phyloP scores from a whole-genome alignment of 1,284 basidiomycete genomes.

The Ceratobasidium theobromae region DNA sequence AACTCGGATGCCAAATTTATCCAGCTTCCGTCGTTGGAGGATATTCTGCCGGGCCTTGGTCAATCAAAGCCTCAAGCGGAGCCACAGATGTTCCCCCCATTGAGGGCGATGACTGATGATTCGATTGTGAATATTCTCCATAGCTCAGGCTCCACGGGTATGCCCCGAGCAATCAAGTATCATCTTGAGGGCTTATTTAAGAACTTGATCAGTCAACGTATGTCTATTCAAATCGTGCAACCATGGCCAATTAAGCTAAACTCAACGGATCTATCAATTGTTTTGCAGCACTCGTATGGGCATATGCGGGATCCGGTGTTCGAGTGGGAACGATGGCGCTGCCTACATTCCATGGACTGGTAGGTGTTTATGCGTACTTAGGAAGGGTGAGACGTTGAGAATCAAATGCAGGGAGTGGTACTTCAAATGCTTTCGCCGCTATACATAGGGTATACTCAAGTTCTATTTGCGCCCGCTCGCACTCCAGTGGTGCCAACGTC shows the following conservation, averaged over 20 bases:
- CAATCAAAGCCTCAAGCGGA: neutral
- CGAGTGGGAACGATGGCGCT: constrained; percentile 1
- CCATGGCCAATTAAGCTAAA: neutral
- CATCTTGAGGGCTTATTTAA: constrained; percentile 8
- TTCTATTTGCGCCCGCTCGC: constrained; percentile 28
- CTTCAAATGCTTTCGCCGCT: neutral
- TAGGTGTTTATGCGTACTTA: neutral
- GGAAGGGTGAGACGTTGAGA: too few relatives aligned
- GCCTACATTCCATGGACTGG: neutral
- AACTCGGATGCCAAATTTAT: neutral
- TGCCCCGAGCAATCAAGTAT: neutral
- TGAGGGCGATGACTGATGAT: neutral
- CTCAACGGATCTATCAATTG: neutral
- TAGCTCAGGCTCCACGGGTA: constrained; percentile 15
- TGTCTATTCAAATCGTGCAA: too few relatives aligned
- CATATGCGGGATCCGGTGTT: neutral
- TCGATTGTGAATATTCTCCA: neutral
- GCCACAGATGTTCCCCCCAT: neutral
- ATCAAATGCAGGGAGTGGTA: neutral
- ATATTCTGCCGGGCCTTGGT: neutral
- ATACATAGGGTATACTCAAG: neutral
- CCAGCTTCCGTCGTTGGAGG: neutral
- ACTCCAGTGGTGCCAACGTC: constrained; percentile 30
- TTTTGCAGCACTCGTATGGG: neutral
- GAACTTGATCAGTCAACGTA: constrained; percentile 10